Percentiles rank a stretch among this genome's conserved stretches.
These are phyloP conservation scores for Fonsecaea pedrosoi DNA, from an alignment of 2,329 filamentous ascomycete genomes.

Conservation along the genomic window DNA sequence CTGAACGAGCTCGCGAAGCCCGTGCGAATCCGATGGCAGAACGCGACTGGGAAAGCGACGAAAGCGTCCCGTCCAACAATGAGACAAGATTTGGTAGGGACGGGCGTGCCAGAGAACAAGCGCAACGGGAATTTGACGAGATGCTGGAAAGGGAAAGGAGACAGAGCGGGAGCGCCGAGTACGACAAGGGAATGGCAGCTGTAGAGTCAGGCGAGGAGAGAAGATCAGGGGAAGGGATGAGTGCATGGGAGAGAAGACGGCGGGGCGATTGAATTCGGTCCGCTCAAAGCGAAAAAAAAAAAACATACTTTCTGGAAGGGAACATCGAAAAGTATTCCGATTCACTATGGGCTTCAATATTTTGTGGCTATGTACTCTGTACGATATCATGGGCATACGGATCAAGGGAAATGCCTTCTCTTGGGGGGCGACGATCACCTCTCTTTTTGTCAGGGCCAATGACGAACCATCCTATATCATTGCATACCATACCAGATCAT, in stretches of 20 bases:
- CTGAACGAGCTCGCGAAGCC: not conserved
- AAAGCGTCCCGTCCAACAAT: slow-evolving; percentile 2
- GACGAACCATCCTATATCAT: no score
- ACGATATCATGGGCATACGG: not conserved
- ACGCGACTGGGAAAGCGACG: not conserved
- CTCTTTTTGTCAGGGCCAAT: not conserved
- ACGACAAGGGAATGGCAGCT: slow-evolving; percentile 30
- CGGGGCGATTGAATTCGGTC: slow-evolving; percentile 12
- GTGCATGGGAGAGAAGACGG: slow-evolving; percentile 35
- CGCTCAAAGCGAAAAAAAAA: not conserved
- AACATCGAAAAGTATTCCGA: not conserved
- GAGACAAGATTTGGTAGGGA: not conserved
- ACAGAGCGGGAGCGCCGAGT: slow-evolving; percentile 35
- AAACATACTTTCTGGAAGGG: not conserved
- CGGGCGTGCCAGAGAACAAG: slow-evolving; percentile 46
- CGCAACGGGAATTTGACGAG: slow-evolving; percentile 53
- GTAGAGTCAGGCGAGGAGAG: slow-evolving; percentile 29
- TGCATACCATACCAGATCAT: no score
- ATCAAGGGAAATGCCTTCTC: not conserved
- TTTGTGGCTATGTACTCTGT: not conserved
- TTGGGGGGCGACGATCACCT: not conserved
- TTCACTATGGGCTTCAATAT: not conserved
- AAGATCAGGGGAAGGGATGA: slow-evolving; percentile 22
- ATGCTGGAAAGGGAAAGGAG: slow-evolving; percentile 52
- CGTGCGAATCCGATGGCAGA: slow-evolving; percentile 1